These are phyloP conservation scores for Aquilaria yunnanensis DNA, from an alignment of 345 rosid genomes.

Conservation along the genomic window DNA sequence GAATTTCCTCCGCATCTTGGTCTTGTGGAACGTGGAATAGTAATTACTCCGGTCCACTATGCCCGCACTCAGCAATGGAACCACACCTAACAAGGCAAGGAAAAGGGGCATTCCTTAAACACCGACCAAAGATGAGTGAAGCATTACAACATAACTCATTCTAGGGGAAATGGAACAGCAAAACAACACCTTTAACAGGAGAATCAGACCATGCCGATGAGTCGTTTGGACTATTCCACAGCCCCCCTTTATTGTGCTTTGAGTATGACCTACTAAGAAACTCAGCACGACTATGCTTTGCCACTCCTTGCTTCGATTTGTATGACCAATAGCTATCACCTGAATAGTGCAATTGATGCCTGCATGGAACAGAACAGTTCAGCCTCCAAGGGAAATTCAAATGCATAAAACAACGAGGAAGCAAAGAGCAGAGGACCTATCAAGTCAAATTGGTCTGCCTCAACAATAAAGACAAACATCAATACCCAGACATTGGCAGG, in stretches of 20 bases:
- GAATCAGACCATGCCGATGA: conserved; percentile 47
- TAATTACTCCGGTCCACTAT: conserved; percentile 25
- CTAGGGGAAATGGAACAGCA: background rate
- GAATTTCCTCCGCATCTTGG: conserved; percentile 44
- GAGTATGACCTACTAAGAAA: conserved; percentile 54
- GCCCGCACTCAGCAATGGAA: conserved; percentile 22
- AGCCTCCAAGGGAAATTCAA: background rate
- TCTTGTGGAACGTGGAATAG: conserved; percentile 72
- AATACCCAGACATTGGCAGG: no score
- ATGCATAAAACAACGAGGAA: background rate
- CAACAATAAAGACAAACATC: no score
- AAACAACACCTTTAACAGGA: conserved; percentile 52
- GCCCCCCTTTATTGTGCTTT: conserved; percentile 32
- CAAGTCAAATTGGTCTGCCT: no score
- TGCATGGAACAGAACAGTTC: conserved; percentile 16
- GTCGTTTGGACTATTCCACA: conserved; percentile 41
- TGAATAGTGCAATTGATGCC: conserved; percentile 19
- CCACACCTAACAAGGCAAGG: conserved; percentile 21
- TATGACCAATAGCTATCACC: conserved; percentile 19
- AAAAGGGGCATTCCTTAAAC: background rate
- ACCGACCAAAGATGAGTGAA: background rate
- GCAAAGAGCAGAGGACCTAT: no score
- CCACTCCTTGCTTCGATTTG: conserved; percentile 11
- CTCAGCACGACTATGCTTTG: conserved; percentile 48
- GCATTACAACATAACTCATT: no score